A percentile compares a stretch with the other conserved stretches of the same genome.
Evolutionary conservation across 352 stramenopile genomes (phyloP).

Genomic region (Phytophthora tubulina): DNA sequence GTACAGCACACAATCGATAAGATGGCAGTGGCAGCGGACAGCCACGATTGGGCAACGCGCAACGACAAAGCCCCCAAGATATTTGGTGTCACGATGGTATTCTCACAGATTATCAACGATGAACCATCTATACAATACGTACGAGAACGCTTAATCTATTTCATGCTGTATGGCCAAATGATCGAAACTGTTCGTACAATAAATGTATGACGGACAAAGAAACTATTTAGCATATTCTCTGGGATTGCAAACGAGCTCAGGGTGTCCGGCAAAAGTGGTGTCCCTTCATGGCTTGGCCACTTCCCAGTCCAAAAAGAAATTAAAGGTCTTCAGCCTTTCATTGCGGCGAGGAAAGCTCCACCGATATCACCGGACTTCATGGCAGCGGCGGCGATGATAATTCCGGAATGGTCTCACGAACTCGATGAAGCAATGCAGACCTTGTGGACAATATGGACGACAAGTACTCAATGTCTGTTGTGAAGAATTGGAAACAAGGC

Average conservation of each 20-base stretch:
- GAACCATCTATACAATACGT: not conserved
- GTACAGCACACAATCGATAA: not conserved
- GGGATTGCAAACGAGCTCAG: not conserved
- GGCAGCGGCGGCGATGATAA: not conserved
- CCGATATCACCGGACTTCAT: not conserved
- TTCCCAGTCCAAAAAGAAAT: not conserved
- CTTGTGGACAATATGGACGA: slow-evolving; percentile 5
- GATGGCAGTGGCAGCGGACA: not conserved
- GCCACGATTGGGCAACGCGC: not conserved
- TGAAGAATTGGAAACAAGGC: not conserved
- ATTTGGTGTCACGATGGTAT: not conserved
- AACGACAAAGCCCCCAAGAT: not conserved
- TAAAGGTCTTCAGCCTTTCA: not conserved
- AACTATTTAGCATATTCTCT: not conserved
- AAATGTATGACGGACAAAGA: not conserved
- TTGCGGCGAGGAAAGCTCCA: not conserved
- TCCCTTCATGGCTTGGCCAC: not conserved
- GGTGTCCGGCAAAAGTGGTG: not conserved
- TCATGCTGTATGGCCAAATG: not conserved
- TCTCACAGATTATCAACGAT: not conserved
- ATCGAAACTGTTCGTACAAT: not conserved
- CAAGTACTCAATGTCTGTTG: slow-evolving; percentile 6
- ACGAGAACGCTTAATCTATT: not conserved
- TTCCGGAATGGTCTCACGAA: not conserved
- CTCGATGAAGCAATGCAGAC: not conserved